Base-by-base conservation (phyloP, 1,284 basidiomycete genomes). In the Marasmius fiardii region DNA sequence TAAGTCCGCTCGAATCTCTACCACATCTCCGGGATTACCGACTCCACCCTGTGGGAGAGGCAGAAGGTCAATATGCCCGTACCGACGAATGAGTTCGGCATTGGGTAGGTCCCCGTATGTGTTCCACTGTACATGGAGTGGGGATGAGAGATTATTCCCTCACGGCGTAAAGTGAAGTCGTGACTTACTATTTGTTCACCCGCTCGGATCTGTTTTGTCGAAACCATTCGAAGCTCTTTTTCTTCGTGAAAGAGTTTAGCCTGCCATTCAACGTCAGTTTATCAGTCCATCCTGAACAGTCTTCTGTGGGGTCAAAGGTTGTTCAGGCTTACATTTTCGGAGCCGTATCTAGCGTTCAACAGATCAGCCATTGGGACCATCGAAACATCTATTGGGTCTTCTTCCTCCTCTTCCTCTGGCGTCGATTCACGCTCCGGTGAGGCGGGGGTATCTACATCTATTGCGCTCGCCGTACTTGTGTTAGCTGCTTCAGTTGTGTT, bases 351-450 rank as follows among this genome's bases (percentile, higher is more conserved):
- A 5, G 95, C 95, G 64, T 96, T 97, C 51, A 96, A 77, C 79
- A 98, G 88, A 70, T 98, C 96, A 1, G 96, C 97, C 79, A 99
- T 88, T 0, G 96, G 96, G 1, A 98, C 91, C 95, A 99, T 97
- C 0, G 92, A 87, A 10, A 94, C 86, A 61, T 92, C 85, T 1
- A 81, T 77, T 1, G 85, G 74, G 55, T 89, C 82, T 51, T 86
- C 77, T 10, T 86, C 85, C 11, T 85, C 82, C 3, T 85, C 83
- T 1, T 82, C 78, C 21, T 75, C 74, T n/a, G 75, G 71, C 16
- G 67, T 69, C 1, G 71, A 70, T 10, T 66, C 66, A 14, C 44
- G n/a, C 18, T 55, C 59, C 11, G n/a, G n/a, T n/a, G n/a, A n/a
- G n/a, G 54, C 51, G 4, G 62, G 56, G 26, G 63, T 67, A 54